These are phyloP conservation scores for Terfezia claveryi DNA, from an alignment of 495 filamentous ascomycete species.

Conservation along the genomic window DNA sequence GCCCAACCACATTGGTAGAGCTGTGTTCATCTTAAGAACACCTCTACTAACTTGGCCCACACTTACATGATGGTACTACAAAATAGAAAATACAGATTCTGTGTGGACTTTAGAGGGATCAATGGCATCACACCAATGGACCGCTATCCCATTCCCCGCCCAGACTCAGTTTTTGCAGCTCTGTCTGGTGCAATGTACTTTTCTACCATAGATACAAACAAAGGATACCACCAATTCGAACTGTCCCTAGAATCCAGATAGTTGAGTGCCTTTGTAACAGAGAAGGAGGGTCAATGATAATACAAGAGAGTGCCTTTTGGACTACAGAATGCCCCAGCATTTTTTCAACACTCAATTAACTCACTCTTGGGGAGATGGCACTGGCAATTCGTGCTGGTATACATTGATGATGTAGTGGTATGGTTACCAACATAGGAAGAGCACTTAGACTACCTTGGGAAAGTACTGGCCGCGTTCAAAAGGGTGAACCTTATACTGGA, in stretches of 20 bases:
- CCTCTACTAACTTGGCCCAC: too few relatives aligned
- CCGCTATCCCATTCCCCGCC: not conserved
- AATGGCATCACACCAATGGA: not conserved
- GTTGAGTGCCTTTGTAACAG: not conserved
- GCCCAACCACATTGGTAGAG: too few relatives aligned
- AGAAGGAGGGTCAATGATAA: not conserved
- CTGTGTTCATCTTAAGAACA: too few relatives aligned
- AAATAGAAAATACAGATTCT: not conserved
- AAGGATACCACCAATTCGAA: not conserved
- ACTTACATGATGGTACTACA: constrained; percentile 1
- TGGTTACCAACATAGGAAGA: not conserved
- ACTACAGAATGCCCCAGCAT: not conserved
- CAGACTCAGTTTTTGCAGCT: not conserved
- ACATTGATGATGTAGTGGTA: not conserved
- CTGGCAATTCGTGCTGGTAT: not conserved
- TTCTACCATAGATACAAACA: not conserved
- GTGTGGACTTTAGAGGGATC: not conserved
- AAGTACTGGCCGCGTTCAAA: not conserved
- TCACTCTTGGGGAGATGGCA: not conserved
- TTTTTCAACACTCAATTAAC: constrained; percentile 1
- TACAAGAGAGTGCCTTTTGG: not conserved
- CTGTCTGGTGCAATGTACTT: not conserved
- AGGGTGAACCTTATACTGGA: not conserved
- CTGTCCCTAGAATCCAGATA: not conserved
- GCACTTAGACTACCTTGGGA: not conserved